phyloP scores from a whole-genome alignment of 169 alveolate species.

The Eimeria maxima region DNA sequence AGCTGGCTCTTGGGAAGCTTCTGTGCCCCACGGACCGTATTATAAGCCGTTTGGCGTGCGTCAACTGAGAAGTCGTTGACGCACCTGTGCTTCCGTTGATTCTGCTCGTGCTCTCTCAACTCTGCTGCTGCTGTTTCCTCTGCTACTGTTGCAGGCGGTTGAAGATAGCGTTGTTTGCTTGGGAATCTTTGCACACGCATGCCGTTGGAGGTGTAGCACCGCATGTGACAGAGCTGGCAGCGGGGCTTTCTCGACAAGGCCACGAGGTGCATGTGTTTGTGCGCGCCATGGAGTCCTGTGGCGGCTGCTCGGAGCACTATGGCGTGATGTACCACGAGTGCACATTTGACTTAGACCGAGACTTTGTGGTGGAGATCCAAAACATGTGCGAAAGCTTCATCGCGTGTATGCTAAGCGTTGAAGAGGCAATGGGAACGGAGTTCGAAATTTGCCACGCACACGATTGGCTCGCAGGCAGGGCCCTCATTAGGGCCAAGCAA shows the following conservation, averaged over 20 bases:
- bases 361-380: slow-evolving; percentile 88
- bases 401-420: slow-evolving; percentile 84
- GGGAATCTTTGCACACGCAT: slow-evolving; percentile 90
- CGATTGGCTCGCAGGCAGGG: slow-evolving; percentile 91
- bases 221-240: slow-evolving; percentile 89
- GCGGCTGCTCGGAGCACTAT: slow-evolving; percentile 82
- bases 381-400: slow-evolving; percentile 90
- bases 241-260: slow-evolving; percentile 88
- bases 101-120: neutral
- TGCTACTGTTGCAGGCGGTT: slow-evolving; percentile 82
- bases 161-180: slow-evolving; percentile 87
- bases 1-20: neutral
- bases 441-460: slow-evolving; percentile 90
- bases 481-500: slow-evolving; percentile 83
- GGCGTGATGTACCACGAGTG: slow-evolving; percentile 88
- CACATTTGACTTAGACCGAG: slow-evolving; percentile 86
- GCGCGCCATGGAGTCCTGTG: slow-evolving; percentile 85
- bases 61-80: neutral
- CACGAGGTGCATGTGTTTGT: slow-evolving; percentile 90
- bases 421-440: slow-evolving; percentile 72
- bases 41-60: neutral
- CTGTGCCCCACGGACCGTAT: neutral
- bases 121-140: neutral
- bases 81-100: neutral
- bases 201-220: slow-evolving; percentile 90